Conservation (phyloP, 2,329 filamentous ascomycete genomes). For the Nemania sp. region DNA sequence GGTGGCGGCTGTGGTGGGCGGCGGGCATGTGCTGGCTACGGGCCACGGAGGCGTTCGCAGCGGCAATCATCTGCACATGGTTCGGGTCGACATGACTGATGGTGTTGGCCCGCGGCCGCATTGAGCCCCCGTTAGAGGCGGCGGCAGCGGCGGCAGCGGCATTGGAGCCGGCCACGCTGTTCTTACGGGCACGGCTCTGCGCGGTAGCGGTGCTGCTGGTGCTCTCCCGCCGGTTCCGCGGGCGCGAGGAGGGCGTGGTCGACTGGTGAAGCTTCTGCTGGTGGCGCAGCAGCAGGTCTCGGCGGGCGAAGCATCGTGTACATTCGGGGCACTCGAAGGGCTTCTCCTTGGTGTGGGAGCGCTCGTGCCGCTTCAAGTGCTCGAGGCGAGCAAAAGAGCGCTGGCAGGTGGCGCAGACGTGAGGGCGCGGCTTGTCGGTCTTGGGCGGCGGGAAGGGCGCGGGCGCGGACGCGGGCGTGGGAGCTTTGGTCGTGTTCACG, state of each 20-base stretch:
- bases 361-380: constrained; percentile 95
- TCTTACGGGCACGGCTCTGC: constrained; percentile 82
- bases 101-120: constrained; percentile 91
- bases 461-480: constrained; percentile 31
- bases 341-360: constrained; percentile 75
- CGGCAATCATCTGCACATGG: constrained; percentile 72
- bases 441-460: constrained; percentile 75
- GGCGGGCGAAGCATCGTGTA: constrained; percentile 88
- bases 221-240: constrained; percentile 88
- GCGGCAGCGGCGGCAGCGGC: constrained; percentile 52
- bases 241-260: constrained; percentile 82
- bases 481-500: constrained; percentile 38
- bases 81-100: constrained; percentile 88
- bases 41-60: constrained; percentile 58
- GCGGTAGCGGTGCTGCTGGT: constrained; percentile 70
- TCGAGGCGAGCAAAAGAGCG: constrained; percentile 93
- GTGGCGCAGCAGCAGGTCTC: constrained; percentile 88
- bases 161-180: constrained; percentile 72
- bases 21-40: constrained; percentile 49
- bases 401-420: constrained; percentile 88
- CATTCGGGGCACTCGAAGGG: constrained; percentile 97
- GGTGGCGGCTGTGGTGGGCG: constrained; percentile 72
- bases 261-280: constrained; percentile 98
- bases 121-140: constrained; percentile 57
- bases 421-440: constrained; percentile 94